These are phyloP conservation scores for Raddia guianensis DNA, from an alignment of 176 grass and related monocot species.

Conservation along the genomic window DNA sequence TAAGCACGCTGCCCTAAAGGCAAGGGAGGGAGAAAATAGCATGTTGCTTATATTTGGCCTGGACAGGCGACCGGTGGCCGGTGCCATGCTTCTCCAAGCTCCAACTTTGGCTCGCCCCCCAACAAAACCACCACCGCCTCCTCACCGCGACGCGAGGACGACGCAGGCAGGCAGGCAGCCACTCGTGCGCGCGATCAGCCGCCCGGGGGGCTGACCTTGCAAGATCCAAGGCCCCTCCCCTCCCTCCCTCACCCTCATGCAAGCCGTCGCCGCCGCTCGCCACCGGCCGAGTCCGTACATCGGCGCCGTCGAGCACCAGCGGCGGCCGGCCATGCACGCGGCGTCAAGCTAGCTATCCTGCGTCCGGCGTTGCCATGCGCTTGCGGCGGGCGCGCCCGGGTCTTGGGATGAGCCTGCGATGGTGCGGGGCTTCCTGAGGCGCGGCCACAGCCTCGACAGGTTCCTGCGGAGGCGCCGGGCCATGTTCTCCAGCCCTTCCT, in stretches of 20 bases:
- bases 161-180: neutral
- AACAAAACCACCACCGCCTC: constrained; percentile 6
- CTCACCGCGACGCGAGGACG: neutral
- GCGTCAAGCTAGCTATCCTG: neutral
- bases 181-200: constrained; percentile 23
- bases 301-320: neutral
- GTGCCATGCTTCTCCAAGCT: neutral
- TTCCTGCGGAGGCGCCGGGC: constrained; percentile 20
- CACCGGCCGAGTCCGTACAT: neutral
- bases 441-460: constrained; percentile 57
- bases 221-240: neutral
- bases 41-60: constrained; percentile 43
- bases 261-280: constrained; percentile 18
- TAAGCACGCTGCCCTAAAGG: neutral
- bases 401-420: constrained; percentile 40
- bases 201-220: constrained; percentile 9
- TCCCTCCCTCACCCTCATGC: neutral
- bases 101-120: constrained; percentile 20
- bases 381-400: neutral
- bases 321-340: neutral
- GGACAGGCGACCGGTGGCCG: neutral
- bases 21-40: constrained; percentile 17
- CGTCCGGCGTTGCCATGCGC: neutral
- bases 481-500: constrained; percentile 43
- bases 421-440: constrained; percentile 44